Base-by-base conservation (phyloP, 2,329 filamentous ascomycete genomes). In the Colletotrichum sp. region DNA sequence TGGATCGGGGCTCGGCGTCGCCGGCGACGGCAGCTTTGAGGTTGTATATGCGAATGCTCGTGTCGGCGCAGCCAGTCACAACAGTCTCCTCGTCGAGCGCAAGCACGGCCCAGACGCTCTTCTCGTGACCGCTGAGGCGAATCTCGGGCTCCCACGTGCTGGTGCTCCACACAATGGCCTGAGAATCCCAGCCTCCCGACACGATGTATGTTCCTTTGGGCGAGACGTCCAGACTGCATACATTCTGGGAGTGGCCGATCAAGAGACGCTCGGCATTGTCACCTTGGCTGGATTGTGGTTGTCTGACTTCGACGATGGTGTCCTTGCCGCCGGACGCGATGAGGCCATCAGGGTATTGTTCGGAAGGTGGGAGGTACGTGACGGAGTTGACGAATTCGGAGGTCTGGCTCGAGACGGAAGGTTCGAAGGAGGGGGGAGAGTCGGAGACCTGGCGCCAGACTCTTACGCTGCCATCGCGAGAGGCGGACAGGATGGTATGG, bases 141-240 rank as follows among this genome's bases (percentile, higher is more conserved):
- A 92, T 86, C 78, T 94, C 91, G 12, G 91, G 91, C 82, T 98
- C 95, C 95, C 96, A 98, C 79, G 94, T 96, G 55, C 91, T 91
- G n/a, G 97, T 87, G 77, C 90, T 90, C 97, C 97, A 99, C 68
- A 98, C 87, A 71, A 95, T 93, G 32, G 95, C 96, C 78, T 96
- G 94, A 34, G 92, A 92, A 84, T 99, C 97, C 97, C 97, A 99
- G 80, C 96, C 95, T 36, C 96, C 97, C 78, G 96, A 98, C 63
- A 98, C 93, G 55, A 98, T 89, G 83, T 92, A 95, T 61, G 87
- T 91, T 3, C 93, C 94, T 75, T 93, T 90, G 1, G 93, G 91
- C 67, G 93, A 93, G 19, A 95, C 93, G 80, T 98, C 95, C 60
- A 99, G 86, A 11, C 96, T 91, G 83, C 96, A 98, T 61, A 99